Evolutionary conservation across 1,284 basidiomycete species (phyloP), one percentile per base, ranked within the genome.

Genomic region (Coniferiporia weirii): DNA sequence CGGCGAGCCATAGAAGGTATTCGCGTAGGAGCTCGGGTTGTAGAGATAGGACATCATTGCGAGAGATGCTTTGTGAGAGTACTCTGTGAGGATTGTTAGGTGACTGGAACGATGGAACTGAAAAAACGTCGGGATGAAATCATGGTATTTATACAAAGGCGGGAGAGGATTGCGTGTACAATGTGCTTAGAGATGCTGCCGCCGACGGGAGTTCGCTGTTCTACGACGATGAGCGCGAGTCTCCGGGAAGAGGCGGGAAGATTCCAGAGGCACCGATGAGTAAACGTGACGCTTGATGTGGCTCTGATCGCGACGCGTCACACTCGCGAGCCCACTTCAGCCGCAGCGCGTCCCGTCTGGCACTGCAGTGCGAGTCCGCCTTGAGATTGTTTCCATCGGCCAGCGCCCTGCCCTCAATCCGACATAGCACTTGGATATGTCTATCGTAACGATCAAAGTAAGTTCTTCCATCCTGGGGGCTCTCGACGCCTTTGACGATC

Each of bases 361-460:
- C 6, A 12, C 12, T 7, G 36, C 38, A 40, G 38, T 40, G 15
- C 38, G 38, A 10, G 32, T 22, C 43, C 3, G 34, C 19, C 32
- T 27, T 36, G 20, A 22, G n/a, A 22, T 22, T 20, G 19, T 46
- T 19, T 19, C 8, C 44, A 12, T 46, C 9, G 9, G 13, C 36
- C 20, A 15, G 47, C 47, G 17, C 7, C 35, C 19, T n/a, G 35
- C 13, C 19, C 6, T 34, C 44, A 49, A 36, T 45, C 19, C 15
- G 32, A 17, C n/a, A n/a, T 27, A 19, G n/a, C n/a, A 20, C 40
- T n/a, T 12, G 6, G 54, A 27, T 10, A 62, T 62, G 61, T 62
- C 61, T 32, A 62, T 62, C 49, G 61, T 62, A 6, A 55, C 53
- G 15, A 62, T 62, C 7, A 62, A 59, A 52, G 61, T 56, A 38